Conservation (phyloP, 495 filamentous ascomycete species). For the Daldinia vernicosa region DNA sequence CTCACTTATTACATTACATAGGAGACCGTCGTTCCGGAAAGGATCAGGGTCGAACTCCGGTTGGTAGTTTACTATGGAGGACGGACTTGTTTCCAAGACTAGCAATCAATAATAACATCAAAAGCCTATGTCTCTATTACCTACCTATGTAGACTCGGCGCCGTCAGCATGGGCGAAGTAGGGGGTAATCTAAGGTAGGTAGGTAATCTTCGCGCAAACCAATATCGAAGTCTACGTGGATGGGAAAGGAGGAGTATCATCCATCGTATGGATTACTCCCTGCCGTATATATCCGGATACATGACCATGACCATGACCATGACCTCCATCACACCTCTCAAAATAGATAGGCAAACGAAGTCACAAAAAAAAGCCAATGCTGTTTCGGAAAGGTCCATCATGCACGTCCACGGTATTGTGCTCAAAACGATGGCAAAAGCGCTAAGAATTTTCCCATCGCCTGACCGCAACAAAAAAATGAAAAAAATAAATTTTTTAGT, state of each 20-base stretch:
- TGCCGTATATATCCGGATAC: slow-evolving; percentile 28
- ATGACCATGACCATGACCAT: not conserved
- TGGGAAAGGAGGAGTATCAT: slow-evolving; percentile 7
- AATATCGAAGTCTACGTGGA: slow-evolving; percentile 29
- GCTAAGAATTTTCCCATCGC: slow-evolving; percentile 16
- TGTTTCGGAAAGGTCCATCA: slow-evolving; percentile 22
- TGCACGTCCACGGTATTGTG: slow-evolving; percentile 18
- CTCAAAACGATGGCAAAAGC: not conserved
- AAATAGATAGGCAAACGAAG: slow-evolving; percentile 25
- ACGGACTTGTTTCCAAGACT: slow-evolving; percentile 36
- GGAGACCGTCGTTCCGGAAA: slow-evolving; percentile 20
- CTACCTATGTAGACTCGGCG: slow-evolving; percentile 1
- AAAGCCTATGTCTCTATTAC: not conserved
- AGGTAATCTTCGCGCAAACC: slow-evolving; percentile 26
- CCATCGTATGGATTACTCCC: slow-evolving; percentile 15
- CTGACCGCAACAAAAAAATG: slow-evolving; percentile 6
- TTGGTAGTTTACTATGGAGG: slow-evolving; percentile 21
- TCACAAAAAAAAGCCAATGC: slow-evolving; percentile 19
- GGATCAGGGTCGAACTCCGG: slow-evolving; percentile 31
- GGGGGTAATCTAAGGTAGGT: slow-evolving; percentile 22
- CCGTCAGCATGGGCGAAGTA: slow-evolving; percentile 27
- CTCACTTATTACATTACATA: slow-evolving; percentile 1
- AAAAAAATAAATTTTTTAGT: too few species aligned
- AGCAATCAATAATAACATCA: slow-evolving; percentile 2
- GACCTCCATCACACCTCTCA: slow-evolving; percentile 17